Base-by-base conservation (phyloP, 257 asterid species). In the Rauvolfia tetraphylla region DNA sequence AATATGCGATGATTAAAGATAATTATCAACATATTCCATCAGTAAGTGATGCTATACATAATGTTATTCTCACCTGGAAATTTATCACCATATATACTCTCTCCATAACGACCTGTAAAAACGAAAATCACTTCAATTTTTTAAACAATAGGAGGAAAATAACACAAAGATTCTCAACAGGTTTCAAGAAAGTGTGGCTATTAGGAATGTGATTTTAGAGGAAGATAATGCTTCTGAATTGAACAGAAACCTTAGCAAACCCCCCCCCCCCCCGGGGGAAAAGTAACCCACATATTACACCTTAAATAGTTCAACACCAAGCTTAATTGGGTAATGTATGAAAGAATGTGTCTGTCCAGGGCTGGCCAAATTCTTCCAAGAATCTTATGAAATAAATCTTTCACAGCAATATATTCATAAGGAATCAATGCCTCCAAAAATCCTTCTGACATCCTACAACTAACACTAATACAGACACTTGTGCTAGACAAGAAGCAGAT, bases 51-150 rank as follows among this genome's bases (percentile, higher is more conserved):
- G 66, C 53, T 33, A 42, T 75, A 79, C 56, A 62, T 72, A 53
- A 46, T 31, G 65, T 9, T 67, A 34, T 83, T 77, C 86, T 79
- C 89, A 90, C 99, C 98, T 84, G 99, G 98, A 86, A 95, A 95
- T 69, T 84, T 85, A 53, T 88, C 95, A 25, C 84, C 96, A 39
- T 91, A 95, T 82, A 95, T 93, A 56, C 97, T 93, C 78, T 95
- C 99, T 42, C 99, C 99, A 83, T 62, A 88, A 72, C 88, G 84
- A 46, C 99, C 99, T 95, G 90, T 75, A 83, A 82, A 77, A 71
- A 68, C 36, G 23, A 70, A 85, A 78, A 74, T 5, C 48, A n/a
- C 51, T 77, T 44, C 63, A 58, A 25, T 59, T 65, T 48, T 23
- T 14, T 14, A 34, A 13, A 14, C 54, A 15, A 70, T n/a, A 20